These are phyloP conservation scores for Pichia norvegensis DNA, from an alignment of 1,139 yeast species.

Conservation along the genomic window DNA sequence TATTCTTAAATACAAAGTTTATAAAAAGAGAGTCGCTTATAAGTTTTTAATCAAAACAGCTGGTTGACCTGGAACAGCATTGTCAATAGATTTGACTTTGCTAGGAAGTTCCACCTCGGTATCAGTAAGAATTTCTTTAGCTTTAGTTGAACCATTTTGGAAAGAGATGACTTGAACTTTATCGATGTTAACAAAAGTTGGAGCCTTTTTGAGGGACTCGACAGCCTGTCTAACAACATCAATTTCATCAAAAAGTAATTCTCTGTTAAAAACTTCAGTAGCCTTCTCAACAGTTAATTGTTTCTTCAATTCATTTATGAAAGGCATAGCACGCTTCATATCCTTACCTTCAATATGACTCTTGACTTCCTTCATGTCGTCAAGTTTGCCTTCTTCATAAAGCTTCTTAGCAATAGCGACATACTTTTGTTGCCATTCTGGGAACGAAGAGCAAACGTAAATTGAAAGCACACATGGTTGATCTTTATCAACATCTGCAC, in stretches of 20 bases:
- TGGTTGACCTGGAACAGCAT: slow-evolving; percentile 90
- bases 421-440: slow-evolving; percentile 92
- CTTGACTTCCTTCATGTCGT: slow-evolving; percentile 55
- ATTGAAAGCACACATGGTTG: slow-evolving; percentile 68
- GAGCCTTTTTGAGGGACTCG: slow-evolving; percentile 51
- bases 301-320: slow-evolving; percentile 76
- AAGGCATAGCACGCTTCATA: slow-evolving; percentile 97
- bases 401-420: slow-evolving; percentile 77
- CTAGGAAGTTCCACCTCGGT: slow-evolving; percentile 59
- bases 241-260: slow-evolving; percentile 72
- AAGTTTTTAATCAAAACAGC: slow-evolving; percentile 67
- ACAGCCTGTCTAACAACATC: slow-evolving; percentile 52
- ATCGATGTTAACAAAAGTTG: slow-evolving; percentile 53
- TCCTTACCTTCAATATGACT: slow-evolving; percentile 59
- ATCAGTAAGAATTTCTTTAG: slow-evolving; percentile 60
- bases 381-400: slow-evolving; percentile 54
- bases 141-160: slow-evolving; percentile 50
- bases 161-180: slow-evolving; percentile 53
- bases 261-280: slow-evolving; percentile 75
- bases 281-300: slow-evolving; percentile 65
- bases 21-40: not conserved
- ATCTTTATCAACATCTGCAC: slow-evolving; percentile 61
- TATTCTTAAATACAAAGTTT: not conserved
- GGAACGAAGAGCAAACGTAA: slow-evolving; percentile 75
- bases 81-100: slow-evolving; percentile 64